Evolutionary conservation across 768 basidiomycete genomes (phyloP).

Genomic region (Suillus cothurnatus): DNA sequence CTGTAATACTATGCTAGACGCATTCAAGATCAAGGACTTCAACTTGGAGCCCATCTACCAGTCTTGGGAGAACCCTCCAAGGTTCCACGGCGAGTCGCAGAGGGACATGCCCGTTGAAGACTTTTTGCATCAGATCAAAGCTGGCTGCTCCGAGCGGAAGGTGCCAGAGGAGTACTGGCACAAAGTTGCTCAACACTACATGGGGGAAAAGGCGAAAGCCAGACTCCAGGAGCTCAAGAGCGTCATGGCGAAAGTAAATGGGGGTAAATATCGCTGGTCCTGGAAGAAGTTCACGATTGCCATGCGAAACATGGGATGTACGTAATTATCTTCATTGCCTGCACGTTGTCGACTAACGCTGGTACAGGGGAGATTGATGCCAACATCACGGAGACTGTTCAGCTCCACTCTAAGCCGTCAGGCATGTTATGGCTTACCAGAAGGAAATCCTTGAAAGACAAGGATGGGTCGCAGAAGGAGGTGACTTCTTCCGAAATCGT

Average conservation of each 20-base stretch:
- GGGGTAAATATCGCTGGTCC: slow-evolving; percentile 77
- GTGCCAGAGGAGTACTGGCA: slow-evolving; percentile 84
- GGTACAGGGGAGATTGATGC: slow-evolving; percentile 67
- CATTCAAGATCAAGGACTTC: slow-evolving; percentile 80
- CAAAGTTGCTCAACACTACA: slow-evolving; percentile 76
- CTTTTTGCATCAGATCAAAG: slow-evolving; percentile 72
- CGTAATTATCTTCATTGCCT: slow-evolving; percentile 32
- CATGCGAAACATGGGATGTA: slow-evolving; percentile 82
- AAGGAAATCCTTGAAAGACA: slow-evolving; percentile 45
- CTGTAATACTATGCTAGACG: slow-evolving; percentile 53
- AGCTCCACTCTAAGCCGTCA: slow-evolving; percentile 50
- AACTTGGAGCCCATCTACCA: slow-evolving; percentile 70
- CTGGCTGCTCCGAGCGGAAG: slow-evolving; percentile 68
- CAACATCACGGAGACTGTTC: slow-evolving; percentile 59
- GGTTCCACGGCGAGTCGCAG: slow-evolving; percentile 67
- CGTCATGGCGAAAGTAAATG: slow-evolving; percentile 73
- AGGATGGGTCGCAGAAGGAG: slow-evolving; percentile 32
- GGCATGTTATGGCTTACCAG: slow-evolving; percentile 57
- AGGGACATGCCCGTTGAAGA: slow-evolving; percentile 70
- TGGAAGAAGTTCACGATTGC: slow-evolving; percentile 84
- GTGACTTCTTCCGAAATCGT: slow-evolving; percentile 31
- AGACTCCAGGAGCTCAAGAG: slow-evolving; percentile 70
- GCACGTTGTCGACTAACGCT: background rate
- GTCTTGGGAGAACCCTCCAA: slow-evolving; percentile 66
- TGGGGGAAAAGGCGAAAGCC: slow-evolving; percentile 68